A percentile compares a stretch with the other conserved stretches of the same genome.
Evolutionary conservation across 2,329 filamentous ascomycete species (phyloP).

Genomic region (Cordyceps farinosa): DNA sequence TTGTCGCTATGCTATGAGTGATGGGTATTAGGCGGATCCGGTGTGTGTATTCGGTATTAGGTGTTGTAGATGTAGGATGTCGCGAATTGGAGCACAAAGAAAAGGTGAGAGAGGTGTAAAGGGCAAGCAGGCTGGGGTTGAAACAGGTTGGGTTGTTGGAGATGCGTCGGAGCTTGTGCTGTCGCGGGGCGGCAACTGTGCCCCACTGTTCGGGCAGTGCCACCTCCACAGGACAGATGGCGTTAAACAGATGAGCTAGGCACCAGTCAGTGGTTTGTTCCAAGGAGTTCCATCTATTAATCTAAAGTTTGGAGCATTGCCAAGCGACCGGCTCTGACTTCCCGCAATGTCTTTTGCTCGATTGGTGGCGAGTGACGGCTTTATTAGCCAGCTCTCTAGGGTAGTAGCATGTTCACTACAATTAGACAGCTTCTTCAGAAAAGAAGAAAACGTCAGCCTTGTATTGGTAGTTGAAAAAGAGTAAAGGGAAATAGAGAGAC

Average conservation of each 20-base stretch:
- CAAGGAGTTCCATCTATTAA: not conserved
- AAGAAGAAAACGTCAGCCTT: too few relatives aligned
- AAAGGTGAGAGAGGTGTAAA: not conserved
- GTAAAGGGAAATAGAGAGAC: too few relatives aligned
- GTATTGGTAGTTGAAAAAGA: too few relatives aligned
- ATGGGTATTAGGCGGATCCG: not conserved
- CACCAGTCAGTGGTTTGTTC: not conserved
- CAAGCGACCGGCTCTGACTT: not conserved
- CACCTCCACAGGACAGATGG: slow-evolving; percentile 2
- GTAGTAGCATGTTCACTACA: not conserved
- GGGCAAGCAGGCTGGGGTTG: not conserved
- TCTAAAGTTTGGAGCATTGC: not conserved
- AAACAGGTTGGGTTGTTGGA: slow-evolving; percentile 15
- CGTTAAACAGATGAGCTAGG: not conserved
- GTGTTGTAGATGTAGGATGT: not conserved
- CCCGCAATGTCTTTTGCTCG: not conserved
- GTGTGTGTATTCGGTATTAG: not conserved
- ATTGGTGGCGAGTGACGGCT: not conserved
- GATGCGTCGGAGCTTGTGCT: slow-evolving; percentile 12
- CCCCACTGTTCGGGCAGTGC: slow-evolving; percentile 16
- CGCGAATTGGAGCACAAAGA: not conserved
- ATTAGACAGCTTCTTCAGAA: too few relatives aligned
- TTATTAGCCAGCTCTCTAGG: not conserved
- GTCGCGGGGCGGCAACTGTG: slow-evolving; percentile 13
- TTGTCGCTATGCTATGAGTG: not conserved